phyloP scores from a whole-genome alignment of 208 protist species.

The Leishmania martiniquensis region DNA sequence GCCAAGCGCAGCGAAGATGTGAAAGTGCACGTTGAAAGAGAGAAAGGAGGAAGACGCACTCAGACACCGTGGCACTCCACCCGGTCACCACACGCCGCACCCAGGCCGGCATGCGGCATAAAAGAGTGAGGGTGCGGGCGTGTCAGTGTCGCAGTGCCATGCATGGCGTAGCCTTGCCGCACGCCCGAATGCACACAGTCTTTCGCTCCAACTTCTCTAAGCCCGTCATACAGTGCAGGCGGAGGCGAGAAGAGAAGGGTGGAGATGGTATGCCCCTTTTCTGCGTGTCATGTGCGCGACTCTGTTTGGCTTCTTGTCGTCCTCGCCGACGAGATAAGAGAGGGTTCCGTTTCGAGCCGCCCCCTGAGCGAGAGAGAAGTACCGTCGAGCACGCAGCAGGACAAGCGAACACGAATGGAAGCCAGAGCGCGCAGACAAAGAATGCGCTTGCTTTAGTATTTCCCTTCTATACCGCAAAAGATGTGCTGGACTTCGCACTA shows the following conservation, averaged over 20 bases:
- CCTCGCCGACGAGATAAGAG: neutral
- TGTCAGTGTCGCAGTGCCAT: neutral
- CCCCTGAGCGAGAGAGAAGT: neutral
- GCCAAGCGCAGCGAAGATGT: neutral
- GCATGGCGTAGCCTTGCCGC: neutral
- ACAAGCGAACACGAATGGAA: neutral
- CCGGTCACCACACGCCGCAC: neutral
- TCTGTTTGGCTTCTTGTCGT: neutral
- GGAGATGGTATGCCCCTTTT: neutral
- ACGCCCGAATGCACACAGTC: neutral
- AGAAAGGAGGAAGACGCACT: neutral
- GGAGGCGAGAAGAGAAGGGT: neutral
- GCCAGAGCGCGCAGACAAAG: neutral
- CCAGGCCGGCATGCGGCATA: neutral
- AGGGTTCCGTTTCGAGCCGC: neutral
- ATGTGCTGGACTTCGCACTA: neutral
- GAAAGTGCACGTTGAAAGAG: neutral
- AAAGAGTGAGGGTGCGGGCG: no score
- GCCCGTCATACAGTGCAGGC: neutral
- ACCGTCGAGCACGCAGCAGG: no score
- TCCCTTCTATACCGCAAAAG: neutral
- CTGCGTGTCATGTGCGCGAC: neutral
- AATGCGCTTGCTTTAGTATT: neutral
- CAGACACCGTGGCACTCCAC: neutral
- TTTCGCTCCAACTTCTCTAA: neutral